phyloP scores from a whole-genome alignment of 306 rosid genomes.

The Rubus idaeus region DNA sequence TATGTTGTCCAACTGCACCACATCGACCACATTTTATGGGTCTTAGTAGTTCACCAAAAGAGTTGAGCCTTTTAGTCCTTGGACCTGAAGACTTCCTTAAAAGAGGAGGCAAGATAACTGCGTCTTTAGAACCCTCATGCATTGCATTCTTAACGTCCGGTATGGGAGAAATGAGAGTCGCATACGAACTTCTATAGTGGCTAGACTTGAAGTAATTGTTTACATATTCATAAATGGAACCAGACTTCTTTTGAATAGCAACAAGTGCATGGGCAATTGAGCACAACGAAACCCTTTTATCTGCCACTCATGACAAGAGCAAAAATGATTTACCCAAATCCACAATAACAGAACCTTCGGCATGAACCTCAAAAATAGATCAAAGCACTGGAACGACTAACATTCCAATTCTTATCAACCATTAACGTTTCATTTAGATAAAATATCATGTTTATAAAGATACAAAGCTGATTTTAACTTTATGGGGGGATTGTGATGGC shows the following conservation, averaged over 20 bases:
- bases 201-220: background rate
- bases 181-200: background rate
- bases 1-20: background rate
- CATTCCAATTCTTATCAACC: background rate
- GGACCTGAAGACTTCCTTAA: background rate
- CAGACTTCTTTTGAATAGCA: background rate
- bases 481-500: too few species aligned
- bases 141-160: background rate
- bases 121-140: background rate
- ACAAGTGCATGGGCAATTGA: background rate
- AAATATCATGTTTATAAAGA: too few species aligned
- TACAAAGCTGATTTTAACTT: too few species aligned
- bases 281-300: background rate
- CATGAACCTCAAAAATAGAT: background rate
- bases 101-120: background rate
- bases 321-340: background rate
- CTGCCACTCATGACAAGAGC: conserved; percentile 7
- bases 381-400: background rate
- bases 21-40: background rate
- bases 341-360: background rate
- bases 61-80: background rate
- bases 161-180: background rate
- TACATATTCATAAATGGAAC: background rate
- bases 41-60: background rate
- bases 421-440: too few species aligned